phyloP scores from a whole-genome alignment of 2,329 filamentous ascomycete species.

The Biscogniauxia marginata region DNA sequence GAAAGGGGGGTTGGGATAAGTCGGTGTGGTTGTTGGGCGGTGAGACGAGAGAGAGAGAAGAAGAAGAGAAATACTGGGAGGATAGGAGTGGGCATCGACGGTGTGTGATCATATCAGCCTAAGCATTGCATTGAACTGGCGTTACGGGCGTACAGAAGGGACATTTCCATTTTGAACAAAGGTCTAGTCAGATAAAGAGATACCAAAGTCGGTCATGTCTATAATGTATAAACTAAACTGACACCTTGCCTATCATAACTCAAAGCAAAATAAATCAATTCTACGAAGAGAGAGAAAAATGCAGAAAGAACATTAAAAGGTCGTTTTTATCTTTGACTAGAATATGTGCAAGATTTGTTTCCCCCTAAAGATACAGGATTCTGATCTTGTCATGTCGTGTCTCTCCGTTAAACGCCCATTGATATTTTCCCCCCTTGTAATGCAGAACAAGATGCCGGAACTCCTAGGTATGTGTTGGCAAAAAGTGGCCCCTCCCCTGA shows the following conservation, averaged over 20 bases:
- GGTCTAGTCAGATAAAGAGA: slow-evolving; percentile 11
- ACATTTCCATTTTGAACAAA: slow-evolving; percentile 5
- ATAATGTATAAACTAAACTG: neutral
- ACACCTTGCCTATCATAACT: neutral
- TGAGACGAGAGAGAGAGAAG: too few relatives aligned
- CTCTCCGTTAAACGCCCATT: slow-evolving; percentile 13
- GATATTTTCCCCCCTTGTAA: slow-evolving; percentile 22
- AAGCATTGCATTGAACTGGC: neutral
- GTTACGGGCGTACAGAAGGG: neutral
- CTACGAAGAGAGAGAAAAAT: neutral
- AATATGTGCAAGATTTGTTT: slow-evolving; percentile 25
- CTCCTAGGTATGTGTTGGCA: slow-evolving; percentile 12
- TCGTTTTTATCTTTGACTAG: slow-evolving; percentile 10
- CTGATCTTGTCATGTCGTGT: neutral
- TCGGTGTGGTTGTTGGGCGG: too few relatives aligned
- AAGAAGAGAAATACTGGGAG: slow-evolving; percentile 11
- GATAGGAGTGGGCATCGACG: too few relatives aligned
- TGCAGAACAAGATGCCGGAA: slow-evolving; percentile 21
- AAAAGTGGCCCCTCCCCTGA: slow-evolving; percentile 13
- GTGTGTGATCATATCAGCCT: neutral
- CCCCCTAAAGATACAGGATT: slow-evolving; percentile 19
- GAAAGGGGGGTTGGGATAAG: too few relatives aligned
- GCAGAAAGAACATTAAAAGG: neutral
- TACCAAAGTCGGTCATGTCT: slow-evolving; percentile 2
- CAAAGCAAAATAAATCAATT: neutral